A percentile compares a stretch with the other conserved stretches of the same genome.
Conservation (phyloP, 768 basidiomycete genomes). For the Amanita jacksonii region DNA sequence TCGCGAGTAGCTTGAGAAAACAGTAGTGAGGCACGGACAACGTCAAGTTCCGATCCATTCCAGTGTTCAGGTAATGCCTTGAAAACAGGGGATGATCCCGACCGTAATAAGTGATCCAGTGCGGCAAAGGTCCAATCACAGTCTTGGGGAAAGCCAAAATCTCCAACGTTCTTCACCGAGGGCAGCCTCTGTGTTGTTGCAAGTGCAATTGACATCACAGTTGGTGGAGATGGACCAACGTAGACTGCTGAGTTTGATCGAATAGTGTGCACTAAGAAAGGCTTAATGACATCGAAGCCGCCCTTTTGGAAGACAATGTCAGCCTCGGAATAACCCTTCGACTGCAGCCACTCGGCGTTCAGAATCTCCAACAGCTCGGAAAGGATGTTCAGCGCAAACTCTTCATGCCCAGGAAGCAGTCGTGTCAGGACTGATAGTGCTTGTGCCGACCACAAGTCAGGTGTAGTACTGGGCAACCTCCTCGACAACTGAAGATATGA, state of each 20-base stretch:
- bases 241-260: constrained; percentile 29
- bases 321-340: constrained; percentile 28
- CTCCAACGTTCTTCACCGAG: constrained; percentile 15
- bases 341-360: constrained; percentile 30
- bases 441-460: constrained; percentile 59
- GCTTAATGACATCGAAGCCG: constrained; percentile 40
- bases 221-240: constrained; percentile 42
- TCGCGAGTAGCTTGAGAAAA: constrained; percentile 44
- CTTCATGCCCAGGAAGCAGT: constrained; percentile 71
- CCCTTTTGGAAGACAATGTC: constrained; percentile 38
- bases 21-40: constrained; percentile 60
- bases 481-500: constrained; percentile 52
- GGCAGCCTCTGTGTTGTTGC: constrained; percentile 48
- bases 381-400: constrained; percentile 34
- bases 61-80: constrained; percentile 55
- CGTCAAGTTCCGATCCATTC: constrained; percentile 72
- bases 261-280: constrained; percentile 48
- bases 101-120: constrained; percentile 72
- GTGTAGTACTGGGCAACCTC: constrained; percentile 42
- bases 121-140: constrained; percentile 64
- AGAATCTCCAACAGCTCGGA: constrained; percentile 28
- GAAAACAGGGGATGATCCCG: constrained; percentile 63
- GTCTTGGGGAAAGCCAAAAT: constrained; percentile 35
- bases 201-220: constrained; percentile 44
- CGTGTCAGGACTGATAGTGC: constrained; percentile 45